Base-by-base conservation (phyloP, 495 filamentous ascomycete genomes). In the Xylaria flabelliformis region DNA sequence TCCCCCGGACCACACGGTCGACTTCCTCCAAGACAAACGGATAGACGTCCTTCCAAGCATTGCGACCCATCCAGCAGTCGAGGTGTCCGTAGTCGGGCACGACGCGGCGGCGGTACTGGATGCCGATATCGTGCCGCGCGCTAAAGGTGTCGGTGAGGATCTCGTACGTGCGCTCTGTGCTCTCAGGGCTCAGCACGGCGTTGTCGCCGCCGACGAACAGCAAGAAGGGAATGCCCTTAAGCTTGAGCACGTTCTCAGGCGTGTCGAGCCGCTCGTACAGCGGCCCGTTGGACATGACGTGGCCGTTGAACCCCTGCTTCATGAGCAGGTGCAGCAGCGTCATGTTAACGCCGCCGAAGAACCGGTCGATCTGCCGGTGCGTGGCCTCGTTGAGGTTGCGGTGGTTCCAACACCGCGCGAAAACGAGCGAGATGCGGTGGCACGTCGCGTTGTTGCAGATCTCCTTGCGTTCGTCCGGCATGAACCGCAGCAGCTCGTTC, bases 321-420 rank as follows among this genome's bases (percentile, higher is more conserved):
- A 89, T 90, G 3, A 91, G 81, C 66, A 88, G 79, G 58, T 85
- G 78, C n/a, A 91, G 82, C 51, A 87, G 72, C 4, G 80, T 83
- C 81, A 91, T 91, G 79, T 86, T 88, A n/a, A 87, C 84, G 53
- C 90, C 90, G 51, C 84, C 85, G 64, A 92, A 87, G 79, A 91
- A 90, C 34, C 83, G 83, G 76, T 87, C 84, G 62, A 91, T 82
- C 74, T 91, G 88, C 12, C 85, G 79, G 78, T 92, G 90, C 15
- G 90, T 91, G 2, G 85, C 85, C 77, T 85, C 84, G 81, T 91
- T 90, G 39, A 92, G 83, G 74, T 91, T 90, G 5, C 75, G 77
- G 74, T 91, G 89, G 76, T 86, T 89, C 89, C 89, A 91, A 76
- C 85, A 88, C 41, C 88, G 82, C n/a, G 89, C 90, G 70, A 91